Base-by-base conservation (phyloP, 106 monocot genomes). In the Dioscorea zingiberensis region DNA sequence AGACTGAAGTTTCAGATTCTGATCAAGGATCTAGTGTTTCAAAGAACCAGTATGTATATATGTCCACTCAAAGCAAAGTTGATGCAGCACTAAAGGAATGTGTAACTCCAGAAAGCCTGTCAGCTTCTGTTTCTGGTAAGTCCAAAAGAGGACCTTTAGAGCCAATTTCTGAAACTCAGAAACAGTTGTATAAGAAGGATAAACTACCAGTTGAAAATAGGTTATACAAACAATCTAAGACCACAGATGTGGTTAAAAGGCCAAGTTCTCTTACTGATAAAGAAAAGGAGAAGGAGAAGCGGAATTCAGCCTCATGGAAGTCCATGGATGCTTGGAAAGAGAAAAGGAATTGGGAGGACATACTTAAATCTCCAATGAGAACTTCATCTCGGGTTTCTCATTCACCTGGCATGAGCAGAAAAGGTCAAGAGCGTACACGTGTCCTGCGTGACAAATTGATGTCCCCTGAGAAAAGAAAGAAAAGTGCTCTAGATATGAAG, bases 311-410 rank as follows among this genome's bases (percentile, higher is more conserved):
- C 22, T 64, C 76, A 53, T 83, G 95, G 95, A 95, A 86, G 66
- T 71, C 85, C 26, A 83, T 95, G 88, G 81, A 95, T 85, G 91
- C 95, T 68, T 95, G 95, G 95, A 95, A 88, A 57, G 95, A 95
- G 69, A 91, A 85, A 75, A 85, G 95, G 62, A 91, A 95, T 63
- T 95, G 91, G 95, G 91, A 88, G 64, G 91, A 91, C 60, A 91
- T 95, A 72, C 88, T 95, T 59, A 88, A 83, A 77, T 95, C 88
- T 64, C 85, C 95, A 58, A 15, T 78, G 55, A 64, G 77, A 24
- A 73, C 54, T 55, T 83, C 83, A 67, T 79, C 85, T 30, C 69
- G 85, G 53, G 70, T 80, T 54, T 88, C 83, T 23, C 76, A 83
- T 74, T 87, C 91, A 26, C 83, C 88, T 59, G 73, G 85, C 68